Base-by-base conservation (phyloP, 768 basidiomycete species). In the Suillus cothurnatus region DNA sequence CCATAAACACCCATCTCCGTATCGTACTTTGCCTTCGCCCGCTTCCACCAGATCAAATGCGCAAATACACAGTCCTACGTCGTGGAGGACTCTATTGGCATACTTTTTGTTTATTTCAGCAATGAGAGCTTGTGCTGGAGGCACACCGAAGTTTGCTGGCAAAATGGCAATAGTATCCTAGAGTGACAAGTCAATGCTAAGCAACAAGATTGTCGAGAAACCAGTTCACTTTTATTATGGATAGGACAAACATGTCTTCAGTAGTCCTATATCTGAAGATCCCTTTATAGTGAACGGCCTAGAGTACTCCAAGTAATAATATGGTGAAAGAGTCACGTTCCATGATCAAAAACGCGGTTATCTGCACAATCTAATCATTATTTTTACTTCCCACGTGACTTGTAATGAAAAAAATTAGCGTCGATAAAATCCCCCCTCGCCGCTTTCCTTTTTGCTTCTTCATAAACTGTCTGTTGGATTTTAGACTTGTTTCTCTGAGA, bases 101-200 rank as follows among this genome's bases (percentile, higher is more conserved):
- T 97, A 99, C 78, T 97, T 97, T 75, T 93, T 93, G 82, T 99
- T 96, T 68, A 99, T 82, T 71, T 95, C 93, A 66, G 89, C 86
- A 32, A 85, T 89, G 69, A 98, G 85, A 0, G 95, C 93, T 56
- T 91, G 87, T 56, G 92, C 90, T 47, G 88, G 84, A 1, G 92
- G 88, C 1, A 88, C 80, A 8, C 87, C 90, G 72, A 97, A 98
- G 69, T 94, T 87, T n/a, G 86, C 83, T 9, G 97, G 94, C 59
- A 91, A 88, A n/a, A 99, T 82, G 2, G 93, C 86, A 43, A 98
- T 86, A 2, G 93, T 97, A 78, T 99, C 97, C 95, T 97, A 36
- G 8, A 32, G 50, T 31, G 17, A 45, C 17, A 53, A 69, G 38
- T 43, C 59, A 31, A 53, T 38, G 57, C 66, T 23, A 14, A 34